These are phyloP conservation scores for Tetracentron sinense DNA, from an alignment of 164 flowering plant genomes.

Conservation along the genomic window DNA sequence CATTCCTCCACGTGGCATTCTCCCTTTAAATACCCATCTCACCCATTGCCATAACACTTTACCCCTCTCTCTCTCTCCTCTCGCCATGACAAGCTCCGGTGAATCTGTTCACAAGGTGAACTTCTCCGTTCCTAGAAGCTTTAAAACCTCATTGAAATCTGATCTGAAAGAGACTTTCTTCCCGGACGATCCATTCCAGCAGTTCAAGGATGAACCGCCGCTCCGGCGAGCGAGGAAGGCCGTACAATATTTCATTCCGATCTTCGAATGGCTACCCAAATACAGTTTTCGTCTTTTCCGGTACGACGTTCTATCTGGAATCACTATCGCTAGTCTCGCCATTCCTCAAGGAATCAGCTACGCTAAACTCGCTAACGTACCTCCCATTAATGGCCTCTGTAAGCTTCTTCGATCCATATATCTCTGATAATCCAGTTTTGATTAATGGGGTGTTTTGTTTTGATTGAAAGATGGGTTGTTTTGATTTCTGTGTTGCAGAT, in stretches of 20 bases:
- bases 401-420: no score
- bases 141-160: slow-evolving; percentile 31
- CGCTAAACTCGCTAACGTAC: no score
- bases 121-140: slow-evolving; percentile 34
- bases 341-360: slow-evolving; percentile 65
- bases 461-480: no score
- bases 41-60: no score
- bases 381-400: no score
- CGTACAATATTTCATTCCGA: slow-evolving; percentile 55
- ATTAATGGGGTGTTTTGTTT: no score
- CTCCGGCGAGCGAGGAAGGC: slow-evolving; percentile 14
- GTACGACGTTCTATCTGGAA: slow-evolving; percentile 55
- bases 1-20: no score
- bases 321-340: slow-evolving; percentile 76
- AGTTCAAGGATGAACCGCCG: slow-evolving; percentile 25
- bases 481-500: no score
- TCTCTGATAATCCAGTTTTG: no score
- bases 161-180: slow-evolving; percentile 55
- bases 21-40: no score
- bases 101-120: slow-evolving; percentile 20
- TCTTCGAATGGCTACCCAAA: slow-evolving; percentile 55
- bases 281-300: slow-evolving; percentile 36
- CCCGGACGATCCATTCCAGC: slow-evolving; percentile 73
- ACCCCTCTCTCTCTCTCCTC: slow-evolving; percentile 3
- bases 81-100: no score